Evolutionary conservation across 2,329 filamentous ascomycete genomes (phyloP).

Genomic region (Drechslera avenae): DNA sequence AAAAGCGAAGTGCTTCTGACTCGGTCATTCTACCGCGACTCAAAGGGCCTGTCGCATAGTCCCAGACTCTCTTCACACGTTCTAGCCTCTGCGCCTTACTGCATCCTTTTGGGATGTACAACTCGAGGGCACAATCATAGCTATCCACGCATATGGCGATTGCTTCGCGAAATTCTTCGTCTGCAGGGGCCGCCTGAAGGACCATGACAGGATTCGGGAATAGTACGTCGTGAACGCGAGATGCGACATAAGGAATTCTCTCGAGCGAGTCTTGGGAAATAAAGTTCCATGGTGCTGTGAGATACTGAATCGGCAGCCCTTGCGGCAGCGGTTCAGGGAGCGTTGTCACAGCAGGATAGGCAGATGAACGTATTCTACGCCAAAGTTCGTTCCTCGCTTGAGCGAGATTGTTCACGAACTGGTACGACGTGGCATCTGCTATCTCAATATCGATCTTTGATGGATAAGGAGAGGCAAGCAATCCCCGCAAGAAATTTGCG

Average conservation of each 20-base stretch:
- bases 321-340: constrained; percentile 39
- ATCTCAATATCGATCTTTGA: constrained; percentile 4
- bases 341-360: constrained; percentile 26
- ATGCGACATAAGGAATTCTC: constrained; percentile 32
- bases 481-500: constrained; percentile 14
- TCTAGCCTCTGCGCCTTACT: constrained; percentile 14
- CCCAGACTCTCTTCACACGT: constrained; percentile 32
- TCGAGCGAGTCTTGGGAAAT: constrained; percentile 10
- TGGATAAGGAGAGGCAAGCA: constrained; percentile 5
- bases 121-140: constrained; percentile 34
- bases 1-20: constrained; percentile 40
- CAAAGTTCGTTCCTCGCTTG: constrained; percentile 41
- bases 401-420: constrained; percentile 47
- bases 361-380: constrained; percentile 29
- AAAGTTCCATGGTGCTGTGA: constrained; percentile 27
- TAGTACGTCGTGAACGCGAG: constrained; percentile 24
- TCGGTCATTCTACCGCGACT: constrained; percentile 33
- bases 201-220: constrained; percentile 28
- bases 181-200: constrained; percentile 22
- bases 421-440: constrained; percentile 27
- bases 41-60: constrained; percentile 34
- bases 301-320: constrained; percentile 43
- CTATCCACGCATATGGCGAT: constrained; percentile 45
- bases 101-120: constrained; percentile 26
- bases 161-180: constrained; percentile 29